A percentile compares a stretch with the other conserved stretches of the same genome.
These are phyloP conservation scores for Byssochlamys sp. DNA, from an alignment of 2,329 filamentous ascomycete species.

Conservation along the genomic window DNA sequence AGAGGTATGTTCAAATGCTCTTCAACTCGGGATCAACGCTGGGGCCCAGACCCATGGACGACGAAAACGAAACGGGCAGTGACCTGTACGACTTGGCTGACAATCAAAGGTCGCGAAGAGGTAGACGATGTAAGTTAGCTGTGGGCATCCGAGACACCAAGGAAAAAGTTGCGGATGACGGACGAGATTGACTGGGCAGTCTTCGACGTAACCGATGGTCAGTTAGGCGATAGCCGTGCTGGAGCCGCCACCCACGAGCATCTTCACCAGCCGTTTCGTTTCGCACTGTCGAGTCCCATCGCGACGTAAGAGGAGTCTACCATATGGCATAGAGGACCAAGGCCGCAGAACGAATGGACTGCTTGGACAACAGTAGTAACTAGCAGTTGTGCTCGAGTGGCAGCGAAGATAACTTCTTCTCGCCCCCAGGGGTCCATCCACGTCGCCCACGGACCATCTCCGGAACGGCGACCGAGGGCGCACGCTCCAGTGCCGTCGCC, in stretches of 20 bases:
- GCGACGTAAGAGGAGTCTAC: not conserved
- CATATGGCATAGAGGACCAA: no score
- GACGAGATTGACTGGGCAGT: not conserved
- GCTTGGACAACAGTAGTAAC: not conserved
- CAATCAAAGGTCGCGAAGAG: not conserved
- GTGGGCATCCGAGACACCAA: not conserved
- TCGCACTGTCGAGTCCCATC: not conserved
- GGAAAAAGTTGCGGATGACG: not conserved
- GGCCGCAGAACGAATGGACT: no score
- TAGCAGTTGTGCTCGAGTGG: no score
- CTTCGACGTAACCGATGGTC: not conserved
- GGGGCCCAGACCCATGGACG: not conserved
- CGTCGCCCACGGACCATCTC: not conserved
- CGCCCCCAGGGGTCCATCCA: not conserved
- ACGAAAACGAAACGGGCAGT: not conserved
- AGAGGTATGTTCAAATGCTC: not conserved
- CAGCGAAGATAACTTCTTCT: not conserved
- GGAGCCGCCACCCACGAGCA: not conserved
- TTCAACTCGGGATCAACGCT: not conserved
- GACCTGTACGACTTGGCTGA: not conserved
- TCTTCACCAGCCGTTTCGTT: not conserved
- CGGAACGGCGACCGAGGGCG: not conserved
- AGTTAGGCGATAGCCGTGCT: not conserved
- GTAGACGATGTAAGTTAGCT: not conserved
- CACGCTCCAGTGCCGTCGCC: not conserved